phyloP scores from a whole-genome alignment of 2,329 filamentous ascomycete genomes.

The Trichothecium roseum region DNA sequence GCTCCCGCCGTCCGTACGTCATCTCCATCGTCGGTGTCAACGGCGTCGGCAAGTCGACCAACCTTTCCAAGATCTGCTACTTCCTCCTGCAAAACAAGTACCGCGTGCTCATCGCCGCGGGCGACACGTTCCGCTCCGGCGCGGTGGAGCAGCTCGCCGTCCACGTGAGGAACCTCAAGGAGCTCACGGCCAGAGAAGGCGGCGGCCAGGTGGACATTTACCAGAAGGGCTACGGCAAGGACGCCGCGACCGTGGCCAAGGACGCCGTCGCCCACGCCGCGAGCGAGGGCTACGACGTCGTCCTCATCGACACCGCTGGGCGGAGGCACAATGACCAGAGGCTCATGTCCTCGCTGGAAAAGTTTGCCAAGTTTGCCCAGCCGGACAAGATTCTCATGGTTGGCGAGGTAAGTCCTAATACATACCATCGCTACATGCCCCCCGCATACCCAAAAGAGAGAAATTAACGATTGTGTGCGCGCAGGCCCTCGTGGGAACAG shows the following conservation, averaged over 20 bases:
- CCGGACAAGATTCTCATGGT: slow-evolving; percentile 99
- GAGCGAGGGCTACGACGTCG: slow-evolving; percentile 74
- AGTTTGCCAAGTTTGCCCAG: slow-evolving; percentile 91
- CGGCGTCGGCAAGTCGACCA: slow-evolving; percentile 95
- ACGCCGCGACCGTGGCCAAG: slow-evolving; percentile 88
- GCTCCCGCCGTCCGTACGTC: slow-evolving; percentile 73
- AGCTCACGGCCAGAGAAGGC: slow-evolving; percentile 75
- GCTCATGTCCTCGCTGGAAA: slow-evolving; percentile 93
- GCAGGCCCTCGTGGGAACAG: slow-evolving; percentile 81
- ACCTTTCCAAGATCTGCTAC: slow-evolving; percentile 95
- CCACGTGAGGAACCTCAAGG: slow-evolving; percentile 86
- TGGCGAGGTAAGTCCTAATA: slow-evolving; percentile 32
- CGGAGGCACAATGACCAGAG: slow-evolving; percentile 91
- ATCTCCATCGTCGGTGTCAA: slow-evolving; percentile 98
- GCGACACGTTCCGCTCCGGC: slow-evolving; percentile 93
- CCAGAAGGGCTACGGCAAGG: slow-evolving; percentile 95
- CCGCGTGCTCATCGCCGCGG: slow-evolving; percentile 85
- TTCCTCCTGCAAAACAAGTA: slow-evolving; percentile 97
- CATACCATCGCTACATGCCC: background rate
- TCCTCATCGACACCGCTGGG: slow-evolving; percentile 93
- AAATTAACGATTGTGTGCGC: slow-evolving; percentile 3
- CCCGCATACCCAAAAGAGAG: background rate
- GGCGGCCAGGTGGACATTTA: slow-evolving; percentile 81
- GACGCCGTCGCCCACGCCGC: slow-evolving; percentile 79
- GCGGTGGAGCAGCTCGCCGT: slow-evolving; percentile 95